Evolutionary conservation across 768 basidiomycete species (phyloP).

Genomic region (Fomitopsis pulvina): DNA sequence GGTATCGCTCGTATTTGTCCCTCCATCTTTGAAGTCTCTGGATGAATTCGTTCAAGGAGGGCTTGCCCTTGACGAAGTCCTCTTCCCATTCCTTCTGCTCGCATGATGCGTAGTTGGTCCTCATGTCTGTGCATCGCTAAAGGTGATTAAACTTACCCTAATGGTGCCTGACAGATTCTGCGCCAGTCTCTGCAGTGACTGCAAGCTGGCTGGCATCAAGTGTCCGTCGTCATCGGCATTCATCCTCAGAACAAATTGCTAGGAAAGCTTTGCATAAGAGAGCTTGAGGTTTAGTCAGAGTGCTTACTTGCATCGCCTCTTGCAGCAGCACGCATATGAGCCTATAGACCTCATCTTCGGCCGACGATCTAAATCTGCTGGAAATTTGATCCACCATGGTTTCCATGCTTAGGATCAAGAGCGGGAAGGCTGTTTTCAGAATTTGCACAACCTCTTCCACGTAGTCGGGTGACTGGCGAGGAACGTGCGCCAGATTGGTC

Average conservation of each 20-base stretch:
- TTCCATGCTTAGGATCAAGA: constrained; percentile 92
- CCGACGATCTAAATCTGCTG: constrained; percentile 78
- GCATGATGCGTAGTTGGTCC: constrained; percentile 5
- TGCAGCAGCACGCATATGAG: constrained; percentile 81
- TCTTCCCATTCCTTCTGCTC: constrained; percentile 87
- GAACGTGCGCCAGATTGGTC: constrained; percentile 15
- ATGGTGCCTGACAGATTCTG: constrained; percentile 49
- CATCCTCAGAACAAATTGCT: constrained; percentile 71
- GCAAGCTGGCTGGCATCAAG: constrained; percentile 46
- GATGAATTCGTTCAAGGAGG: constrained; percentile 82
- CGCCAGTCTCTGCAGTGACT: constrained; percentile 53
- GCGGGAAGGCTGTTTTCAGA: constrained; percentile 92
- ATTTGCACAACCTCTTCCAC: constrained; percentile 92
- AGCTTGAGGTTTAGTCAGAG: constrained; percentile 10
- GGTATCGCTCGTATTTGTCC: constrained; percentile 76
- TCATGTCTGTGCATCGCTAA: neutral
- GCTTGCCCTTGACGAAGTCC: constrained; percentile 79
- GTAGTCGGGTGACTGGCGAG: constrained; percentile 78
- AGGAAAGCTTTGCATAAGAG: neutral
- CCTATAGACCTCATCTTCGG: constrained; percentile 93
- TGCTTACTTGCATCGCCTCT: constrained; percentile 72
- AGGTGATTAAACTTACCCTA: constrained; percentile 37
- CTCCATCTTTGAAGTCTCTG: constrained; percentile 88
- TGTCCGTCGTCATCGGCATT: constrained; percentile 66
- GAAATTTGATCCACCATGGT: constrained; percentile 95